Base-by-base conservation (phyloP, 2,329 filamentous ascomycete genomes). In the Aureobasidium leucospermi region DNA sequence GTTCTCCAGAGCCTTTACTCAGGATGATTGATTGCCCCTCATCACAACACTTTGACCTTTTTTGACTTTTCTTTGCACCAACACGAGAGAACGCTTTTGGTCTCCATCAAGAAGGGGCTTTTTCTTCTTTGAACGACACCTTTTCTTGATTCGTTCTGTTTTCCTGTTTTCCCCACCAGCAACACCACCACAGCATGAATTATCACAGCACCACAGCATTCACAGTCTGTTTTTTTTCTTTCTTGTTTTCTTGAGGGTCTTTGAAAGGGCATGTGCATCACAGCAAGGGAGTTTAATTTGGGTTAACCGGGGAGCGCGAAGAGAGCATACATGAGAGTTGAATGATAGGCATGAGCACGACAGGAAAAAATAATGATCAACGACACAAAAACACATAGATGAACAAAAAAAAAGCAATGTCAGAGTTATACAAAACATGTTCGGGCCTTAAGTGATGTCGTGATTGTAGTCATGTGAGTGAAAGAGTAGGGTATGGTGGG, bases 1-100 rank as follows among this genome's bases (percentile, higher is more conserved):
- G 61, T 73, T 72, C 63, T 68, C 67, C 4, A 62, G 63, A 31
- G 63, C 61, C 4, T 72, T 65, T 53, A 66, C 65, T 7, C 68
- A 71, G 38, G 68, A 70, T 16, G 45, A 49, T 34, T 39, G n/a
- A 28, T 15, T 5, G 9, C 3, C 34, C 39, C 28, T 16, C 8
- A 36, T 19, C 15, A 23, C 23, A 36, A 1, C 46, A 36, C 11
- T 15, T 49, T 23, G 15, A 23, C 19, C 7, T 10, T 8, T 31
- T 31, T 46, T 29, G 43, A 9, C 42, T 19, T 19, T 19, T 19
- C 19, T 19, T 19, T 19, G 19, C 13, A 13, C 13, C 13, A 8
- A 15, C 15, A 29, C 36, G 36, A 52, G 10, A 39, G 29, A 52
- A 41, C 34, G 19, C 38, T 52, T 52, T 34, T 28, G 48, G 38